Conservation (phyloP, 192 early-diverging fungal genomes). For the Geranomyces michiganensis region DNA sequence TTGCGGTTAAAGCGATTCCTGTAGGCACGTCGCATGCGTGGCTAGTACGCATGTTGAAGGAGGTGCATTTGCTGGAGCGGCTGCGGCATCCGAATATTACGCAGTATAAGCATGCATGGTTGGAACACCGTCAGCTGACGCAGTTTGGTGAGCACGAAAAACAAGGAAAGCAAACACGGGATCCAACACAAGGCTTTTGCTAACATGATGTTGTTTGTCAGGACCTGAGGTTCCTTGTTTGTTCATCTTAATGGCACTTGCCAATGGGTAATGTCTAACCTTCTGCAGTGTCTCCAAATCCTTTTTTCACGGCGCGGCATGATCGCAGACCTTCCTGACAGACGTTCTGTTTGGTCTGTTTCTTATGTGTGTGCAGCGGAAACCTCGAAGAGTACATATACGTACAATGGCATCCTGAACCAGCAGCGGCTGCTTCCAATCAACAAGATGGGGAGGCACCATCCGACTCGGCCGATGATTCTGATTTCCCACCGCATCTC, state of each 20-base stretch:
- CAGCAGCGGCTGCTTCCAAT: neutral
- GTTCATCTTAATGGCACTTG: constrained; percentile 90
- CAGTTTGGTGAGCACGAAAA: constrained; percentile 53
- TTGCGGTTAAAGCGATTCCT: constrained; percentile 93
- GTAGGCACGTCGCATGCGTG: constrained; percentile 89
- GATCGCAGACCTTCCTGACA: neutral
- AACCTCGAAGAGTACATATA: constrained; percentile 93
- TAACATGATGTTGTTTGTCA: constrained; percentile 3
- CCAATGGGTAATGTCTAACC: constrained; percentile 65
- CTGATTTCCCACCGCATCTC: neutral
- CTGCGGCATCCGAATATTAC: constrained; percentile 91
- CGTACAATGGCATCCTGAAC: constrained; percentile 45
- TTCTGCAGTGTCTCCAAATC: too few relatives aligned
- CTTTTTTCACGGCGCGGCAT: too few relatives aligned
- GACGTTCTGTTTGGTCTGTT: neutral
- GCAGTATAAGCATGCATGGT: constrained; percentile 95
- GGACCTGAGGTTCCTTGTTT: constrained; percentile 89
- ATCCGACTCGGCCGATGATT: constrained; percentile 13
- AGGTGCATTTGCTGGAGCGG: constrained; percentile 88
- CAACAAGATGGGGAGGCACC: neutral
- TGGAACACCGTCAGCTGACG: constrained; percentile 80
- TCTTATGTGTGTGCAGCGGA: constrained; percentile 42
- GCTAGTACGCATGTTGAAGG: constrained; percentile 90
- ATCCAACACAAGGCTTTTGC: neutral
- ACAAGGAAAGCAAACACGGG: neutral